These are phyloP conservation scores for Russula virescens DNA, from an alignment of 768 basidiomycete genomes.

Conservation along the genomic window DNA sequence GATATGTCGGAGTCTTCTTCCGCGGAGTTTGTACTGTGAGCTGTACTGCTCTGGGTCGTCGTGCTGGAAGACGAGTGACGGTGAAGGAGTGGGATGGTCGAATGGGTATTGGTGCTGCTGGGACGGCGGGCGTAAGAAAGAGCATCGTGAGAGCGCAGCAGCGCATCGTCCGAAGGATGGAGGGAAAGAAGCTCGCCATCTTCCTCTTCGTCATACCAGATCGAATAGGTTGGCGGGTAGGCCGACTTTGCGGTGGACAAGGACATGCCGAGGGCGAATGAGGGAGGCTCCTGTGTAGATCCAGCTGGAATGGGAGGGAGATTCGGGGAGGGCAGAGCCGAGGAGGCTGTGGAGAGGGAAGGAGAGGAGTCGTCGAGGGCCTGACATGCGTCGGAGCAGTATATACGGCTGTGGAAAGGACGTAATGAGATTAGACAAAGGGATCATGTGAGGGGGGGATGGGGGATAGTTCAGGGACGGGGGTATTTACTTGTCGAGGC, in stretches of 20 bases:
- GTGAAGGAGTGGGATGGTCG: slow-evolving; percentile 24
- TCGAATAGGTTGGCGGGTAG: slow-evolving; percentile 10
- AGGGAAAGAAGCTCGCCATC: slow-evolving; percentile 8
- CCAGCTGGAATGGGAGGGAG: slow-evolving; percentile 12
- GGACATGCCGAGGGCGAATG: slow-evolving; percentile 17
- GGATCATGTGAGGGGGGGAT: slow-evolving; percentile 22
- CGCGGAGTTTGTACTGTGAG: slow-evolving; percentile 13
- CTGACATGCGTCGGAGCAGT: slow-evolving; percentile 26
- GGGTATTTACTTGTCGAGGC: slow-evolving; percentile 20
- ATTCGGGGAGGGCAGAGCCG: slow-evolving; percentile 24
- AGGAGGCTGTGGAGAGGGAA: slow-evolving; percentile 26
- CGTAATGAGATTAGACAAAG: slow-evolving; percentile 20
- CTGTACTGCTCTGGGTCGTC: slow-evolving; percentile 11
- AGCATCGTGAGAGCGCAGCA: slow-evolving; percentile 4
- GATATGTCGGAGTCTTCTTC: slow-evolving; percentile 16
- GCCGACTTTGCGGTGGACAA: slow-evolving; percentile 18
- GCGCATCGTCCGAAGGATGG: slow-evolving; percentile 5
- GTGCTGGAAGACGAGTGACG: slow-evolving; percentile 20
- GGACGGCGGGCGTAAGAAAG: slow-evolving; percentile 26
- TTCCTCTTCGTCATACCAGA: slow-evolving; percentile 24
- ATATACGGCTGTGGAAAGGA: slow-evolving; percentile 25
- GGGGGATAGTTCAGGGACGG: slow-evolving; percentile 6
- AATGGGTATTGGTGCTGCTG: slow-evolving; percentile 25
- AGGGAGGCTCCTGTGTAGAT: slow-evolving; percentile 13
- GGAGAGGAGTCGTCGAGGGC: slow-evolving; percentile 25